Evolutionary conservation across 176 grass and related monocot species (phyloP).

Genomic region (Urochloa ruziziensis): DNA sequence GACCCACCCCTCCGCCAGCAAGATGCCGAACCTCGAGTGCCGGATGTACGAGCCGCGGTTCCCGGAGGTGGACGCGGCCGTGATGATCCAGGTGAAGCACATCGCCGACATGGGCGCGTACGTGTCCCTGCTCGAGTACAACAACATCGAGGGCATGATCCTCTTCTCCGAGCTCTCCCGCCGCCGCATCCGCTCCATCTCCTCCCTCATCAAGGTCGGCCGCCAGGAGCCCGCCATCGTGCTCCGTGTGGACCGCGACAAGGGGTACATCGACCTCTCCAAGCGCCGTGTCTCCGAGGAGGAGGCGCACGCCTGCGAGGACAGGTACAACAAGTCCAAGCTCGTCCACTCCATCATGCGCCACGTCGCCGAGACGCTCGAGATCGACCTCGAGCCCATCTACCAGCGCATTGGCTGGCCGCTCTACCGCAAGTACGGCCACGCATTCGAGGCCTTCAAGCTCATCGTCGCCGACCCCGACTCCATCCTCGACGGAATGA

Average conservation of each 20-base stretch:
- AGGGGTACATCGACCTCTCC: conserved; percentile 95
- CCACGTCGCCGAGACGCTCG: conserved; percentile 91
- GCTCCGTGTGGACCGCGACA: conserved; percentile 88
- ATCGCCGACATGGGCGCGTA: conserved; percentile 93
- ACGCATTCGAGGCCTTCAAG: conserved; percentile 86
- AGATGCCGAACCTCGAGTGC: conserved; percentile 73
- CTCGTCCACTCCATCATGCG: conserved; percentile 98
- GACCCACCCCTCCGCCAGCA: neutral
- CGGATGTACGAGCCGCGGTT: conserved; percentile 81
- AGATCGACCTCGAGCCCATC: conserved; percentile 72
- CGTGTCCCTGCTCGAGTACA: conserved; percentile 90
- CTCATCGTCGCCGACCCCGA: conserved; percentile 66
- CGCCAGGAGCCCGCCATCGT: conserved; percentile 97
- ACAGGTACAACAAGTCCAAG: conserved; percentile 94
- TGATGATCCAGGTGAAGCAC: conserved; percentile 97
- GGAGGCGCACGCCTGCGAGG: conserved; percentile 78
- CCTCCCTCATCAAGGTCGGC: conserved; percentile 90
- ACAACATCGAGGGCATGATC: conserved; percentile 98
- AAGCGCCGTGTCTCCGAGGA: conserved; percentile 94
- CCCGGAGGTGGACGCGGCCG: conserved; percentile 87
- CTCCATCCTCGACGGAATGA: conserved; percentile 51
- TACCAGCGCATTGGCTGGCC: conserved; percentile 78
- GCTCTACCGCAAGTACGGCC: conserved; percentile 85
- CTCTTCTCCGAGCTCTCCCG: conserved; percentile 94
- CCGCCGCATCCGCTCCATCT: conserved; percentile 84